Conservation (phyloP, 2,329 filamentous ascomycete genomes). For the Graphilbum ipis-grandicollis region DNA sequence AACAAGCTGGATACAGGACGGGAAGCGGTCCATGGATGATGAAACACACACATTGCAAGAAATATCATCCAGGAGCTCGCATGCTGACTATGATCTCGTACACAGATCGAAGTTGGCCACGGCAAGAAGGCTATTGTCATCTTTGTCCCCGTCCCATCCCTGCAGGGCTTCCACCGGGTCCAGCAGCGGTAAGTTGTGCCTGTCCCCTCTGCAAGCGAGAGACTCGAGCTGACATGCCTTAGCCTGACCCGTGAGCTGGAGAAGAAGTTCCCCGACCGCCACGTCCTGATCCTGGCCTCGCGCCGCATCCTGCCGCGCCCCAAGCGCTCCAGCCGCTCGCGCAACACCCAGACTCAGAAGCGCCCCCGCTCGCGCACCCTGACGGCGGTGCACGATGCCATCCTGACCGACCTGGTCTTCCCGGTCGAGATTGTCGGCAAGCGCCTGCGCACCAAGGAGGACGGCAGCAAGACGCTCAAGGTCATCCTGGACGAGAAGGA, state of each 20-base stretch:
- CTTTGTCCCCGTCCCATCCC: constrained; percentile 99
- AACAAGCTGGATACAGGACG: constrained; percentile 45
- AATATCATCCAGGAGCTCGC: constrained; percentile 48
- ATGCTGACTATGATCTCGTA: constrained; percentile 56
- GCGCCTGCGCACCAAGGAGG: constrained; percentile 96
- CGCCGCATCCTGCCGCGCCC: constrained; percentile 97
- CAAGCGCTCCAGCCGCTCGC: constrained; percentile 93
- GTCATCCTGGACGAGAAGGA: constrained; percentile 99
- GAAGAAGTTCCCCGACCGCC: constrained; percentile 99
- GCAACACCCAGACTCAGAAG: constrained; percentile 97
- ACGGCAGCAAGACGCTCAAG: constrained; percentile 97
- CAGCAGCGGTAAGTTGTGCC: constrained; percentile 78
- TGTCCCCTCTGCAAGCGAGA: neutral
- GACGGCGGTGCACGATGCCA: constrained; percentile 96
- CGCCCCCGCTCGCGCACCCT: constrained; percentile 94
- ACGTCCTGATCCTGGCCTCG: constrained; percentile 96
- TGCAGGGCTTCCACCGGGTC: constrained; percentile 96
- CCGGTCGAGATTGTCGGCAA: constrained; percentile 99
- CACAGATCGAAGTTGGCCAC: constrained; percentile 98
- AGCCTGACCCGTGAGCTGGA: constrained; percentile 99
- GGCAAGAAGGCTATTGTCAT: constrained; percentile 99
- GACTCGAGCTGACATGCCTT: neutral
- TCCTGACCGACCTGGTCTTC: constrained; percentile 96
- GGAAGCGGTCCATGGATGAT: constrained; percentile 54
- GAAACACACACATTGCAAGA: constrained; percentile 2